Conservation (phyloP, 2,329 filamentous ascomycete genomes). For the Dactylonectria estremocensis region DNA sequence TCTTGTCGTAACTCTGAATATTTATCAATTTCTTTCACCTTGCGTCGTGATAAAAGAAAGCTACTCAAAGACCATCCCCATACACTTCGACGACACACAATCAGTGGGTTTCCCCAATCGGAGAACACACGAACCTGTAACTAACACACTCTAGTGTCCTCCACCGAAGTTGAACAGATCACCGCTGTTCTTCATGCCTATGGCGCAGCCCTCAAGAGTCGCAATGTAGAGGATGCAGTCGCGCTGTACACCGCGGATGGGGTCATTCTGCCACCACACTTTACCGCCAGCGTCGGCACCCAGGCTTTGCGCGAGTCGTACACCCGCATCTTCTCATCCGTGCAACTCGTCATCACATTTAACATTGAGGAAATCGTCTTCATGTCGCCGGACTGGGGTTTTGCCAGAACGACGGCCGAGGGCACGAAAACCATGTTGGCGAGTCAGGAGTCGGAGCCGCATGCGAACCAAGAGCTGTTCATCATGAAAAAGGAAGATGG, state of each 20-base stretch:
- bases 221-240: conserved; percentile 35
- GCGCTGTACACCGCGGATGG: conserved; percentile 42
- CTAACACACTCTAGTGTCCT: conserved; percentile 10
- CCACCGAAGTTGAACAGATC: conserved; percentile 9
- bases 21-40: background rate
- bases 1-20: background rate
- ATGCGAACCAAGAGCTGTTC: conserved; percentile 42
- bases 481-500: conserved; percentile 36
- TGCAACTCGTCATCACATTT: conserved; percentile 36
- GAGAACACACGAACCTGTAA: background rate
- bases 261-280: conserved; percentile 45
- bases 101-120: background rate
- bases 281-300: conserved; percentile 33
- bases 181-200: conserved; percentile 29
- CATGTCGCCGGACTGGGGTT: conserved; percentile 40
- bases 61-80: background rate
- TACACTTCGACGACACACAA: background rate
- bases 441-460: conserved; percentile 31
- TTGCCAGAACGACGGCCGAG: conserved; percentile 40
- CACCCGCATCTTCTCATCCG: conserved; percentile 36
- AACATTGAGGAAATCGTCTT: conserved; percentile 36
- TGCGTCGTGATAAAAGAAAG: background rate
- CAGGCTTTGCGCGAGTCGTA: conserved; percentile 37
- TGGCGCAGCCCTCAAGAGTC: conserved; percentile 35
- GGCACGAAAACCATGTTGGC: conserved; percentile 42